Base-by-base conservation (phyloP, 495 filamentous ascomycete genomes). In the Xylaria telfairii region DNA sequence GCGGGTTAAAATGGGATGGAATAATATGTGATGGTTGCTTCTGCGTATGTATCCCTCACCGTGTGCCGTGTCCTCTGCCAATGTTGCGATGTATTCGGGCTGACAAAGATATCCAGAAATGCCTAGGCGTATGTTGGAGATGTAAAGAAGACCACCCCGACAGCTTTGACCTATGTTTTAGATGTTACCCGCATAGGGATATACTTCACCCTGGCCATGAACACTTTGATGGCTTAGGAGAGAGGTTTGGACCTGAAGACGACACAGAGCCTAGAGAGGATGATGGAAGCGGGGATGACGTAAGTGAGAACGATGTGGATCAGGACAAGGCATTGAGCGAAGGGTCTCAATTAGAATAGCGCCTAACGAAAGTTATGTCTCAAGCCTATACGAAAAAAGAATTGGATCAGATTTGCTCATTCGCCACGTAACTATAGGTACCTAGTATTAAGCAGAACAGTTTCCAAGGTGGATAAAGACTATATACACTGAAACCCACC, bases 141-240 rank as follows among this genome's bases (percentile, higher is more conserved):
- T 61, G 57, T 15, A 41, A 37, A 26, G 57, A 37, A 30, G 57
- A 61, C 2, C 57, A 61, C 15, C 3, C 32, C 3, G n/a, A 10
- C 3, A 34, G 57, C 10, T 61, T 21, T 41, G 34, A 41, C 26
- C 57, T 61, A 37, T 61, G 57, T 12, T 61, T 61, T 41, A 32
- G 34, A 41, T 61, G 57, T 61, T 41, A 41, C 15, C 57, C 57
- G 57, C 57, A 61, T 61, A 61, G 34, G 3, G 34, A 24, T 41
- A 61, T 61, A 21, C 6, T 61, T 26, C 57, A 26, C 34, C 30
- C 34, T 26, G 19, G 26, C 21, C 57, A 61, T 26, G 32, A 61
- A 26, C 32, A 41, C 9, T 61, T 61, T 12, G n/a, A 61, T 12
- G 34, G 30, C n/a, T 30, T 41, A 6, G 57, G 34, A 41, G 32